These are phyloP conservation scores for Chlamydomonas sp. DNA, from an alignment of 139 green algal species.

Conservation along the genomic window DNA sequence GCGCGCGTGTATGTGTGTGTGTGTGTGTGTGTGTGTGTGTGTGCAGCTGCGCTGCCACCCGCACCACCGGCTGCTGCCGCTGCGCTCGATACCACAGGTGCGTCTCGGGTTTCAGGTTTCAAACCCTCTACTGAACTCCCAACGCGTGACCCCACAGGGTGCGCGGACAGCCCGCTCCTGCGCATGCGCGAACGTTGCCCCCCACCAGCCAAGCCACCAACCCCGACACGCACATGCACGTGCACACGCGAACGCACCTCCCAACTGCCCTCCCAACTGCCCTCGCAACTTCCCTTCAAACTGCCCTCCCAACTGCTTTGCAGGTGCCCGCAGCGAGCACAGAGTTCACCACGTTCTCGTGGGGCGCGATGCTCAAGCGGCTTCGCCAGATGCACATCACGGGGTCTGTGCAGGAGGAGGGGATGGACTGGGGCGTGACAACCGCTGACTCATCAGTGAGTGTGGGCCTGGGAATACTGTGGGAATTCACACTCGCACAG, in stretches of 20 bases:
- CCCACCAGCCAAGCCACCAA: too few relatives aligned
- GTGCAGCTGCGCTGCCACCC: slow-evolving; percentile 59
- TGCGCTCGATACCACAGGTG: slow-evolving; percentile 45
- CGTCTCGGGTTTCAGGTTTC: too few relatives aligned
- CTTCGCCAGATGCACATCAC: slow-evolving; percentile 63
- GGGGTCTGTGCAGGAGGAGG: slow-evolving; percentile 48
- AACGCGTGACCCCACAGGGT: too few relatives aligned
- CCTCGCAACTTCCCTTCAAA: not conserved
- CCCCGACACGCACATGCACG: too few relatives aligned
- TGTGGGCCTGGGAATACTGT: too few relatives aligned
- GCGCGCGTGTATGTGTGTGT: too few relatives aligned
- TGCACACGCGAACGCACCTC: too few relatives aligned
- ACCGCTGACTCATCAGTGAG: not conserved
- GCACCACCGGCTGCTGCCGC: slow-evolving; percentile 41
- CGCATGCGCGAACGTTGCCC: too few relatives aligned
- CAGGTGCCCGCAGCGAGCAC: slow-evolving; percentile 29
- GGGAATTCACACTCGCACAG: too few relatives aligned
- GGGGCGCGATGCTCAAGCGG: slow-evolving; percentile 49
- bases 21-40: too few relatives aligned
- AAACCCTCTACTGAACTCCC: too few relatives aligned
- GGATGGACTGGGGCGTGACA: slow-evolving; percentile 38
- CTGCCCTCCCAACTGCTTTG: slow-evolving; percentile 4
- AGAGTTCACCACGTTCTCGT: slow-evolving; percentile 71
- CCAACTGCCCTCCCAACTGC: not conserved
- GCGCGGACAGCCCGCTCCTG: too few relatives aligned